These are phyloP conservation scores for Diplogelasinospora grovesii DNA, from an alignment of 495 filamentous ascomycete genomes.

Conservation along the genomic window DNA sequence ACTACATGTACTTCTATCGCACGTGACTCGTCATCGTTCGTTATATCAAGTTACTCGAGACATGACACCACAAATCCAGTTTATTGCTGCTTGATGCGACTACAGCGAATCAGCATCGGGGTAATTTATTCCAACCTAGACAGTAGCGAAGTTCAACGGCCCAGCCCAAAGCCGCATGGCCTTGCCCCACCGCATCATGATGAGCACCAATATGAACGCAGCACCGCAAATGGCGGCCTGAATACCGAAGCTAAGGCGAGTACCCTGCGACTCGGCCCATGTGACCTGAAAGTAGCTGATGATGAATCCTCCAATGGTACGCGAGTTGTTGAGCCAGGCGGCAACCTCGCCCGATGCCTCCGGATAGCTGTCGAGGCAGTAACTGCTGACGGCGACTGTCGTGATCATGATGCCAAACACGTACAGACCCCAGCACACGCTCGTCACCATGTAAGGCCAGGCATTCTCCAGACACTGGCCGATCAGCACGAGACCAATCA, in stretches of 20 bases:
- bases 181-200: conserved; percentile 41
- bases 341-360: conserved; percentile 51
- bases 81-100: no score
- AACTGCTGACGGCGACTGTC: conserved; percentile 54
- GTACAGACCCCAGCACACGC: conserved; percentile 50
- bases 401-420: conserved; percentile 59
- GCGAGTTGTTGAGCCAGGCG: conserved; percentile 44
- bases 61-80: no score
- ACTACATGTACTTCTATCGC: no score
- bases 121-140: no score
- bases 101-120: no score
- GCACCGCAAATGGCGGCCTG: conserved; percentile 40
- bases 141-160: conserved; percentile 18
- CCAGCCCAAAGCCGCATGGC: conserved; percentile 28
- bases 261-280: conserved; percentile 31
- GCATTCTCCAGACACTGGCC: conserved; percentile 47
- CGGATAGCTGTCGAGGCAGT: conserved; percentile 54
- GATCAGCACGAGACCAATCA: conserved; percentile 46
- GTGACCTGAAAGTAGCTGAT: conserved; percentile 44
- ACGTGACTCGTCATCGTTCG: no score
- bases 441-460: conserved; percentile 51
- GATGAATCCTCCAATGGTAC: conserved; percentile 44
- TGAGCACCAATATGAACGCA: conserved; percentile 35
- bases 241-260: conserved; percentile 40
- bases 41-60: no score